These are phyloP conservation scores for Kwoniella dejecticola DNA, from an alignment of 768 basidiomycete species.

Conservation along the genomic window DNA sequence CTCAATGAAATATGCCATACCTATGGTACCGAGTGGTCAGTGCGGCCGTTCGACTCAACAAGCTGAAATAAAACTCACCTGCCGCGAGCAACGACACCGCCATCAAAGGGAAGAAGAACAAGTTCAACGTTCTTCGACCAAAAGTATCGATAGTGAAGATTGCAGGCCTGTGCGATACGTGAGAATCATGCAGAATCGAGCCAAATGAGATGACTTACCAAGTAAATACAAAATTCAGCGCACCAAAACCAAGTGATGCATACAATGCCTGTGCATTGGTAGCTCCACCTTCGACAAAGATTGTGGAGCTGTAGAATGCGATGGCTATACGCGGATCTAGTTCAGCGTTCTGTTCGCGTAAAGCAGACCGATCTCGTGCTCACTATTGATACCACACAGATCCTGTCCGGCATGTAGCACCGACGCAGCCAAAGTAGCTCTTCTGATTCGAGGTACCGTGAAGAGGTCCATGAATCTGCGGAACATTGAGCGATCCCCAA, in stretches of 20 bases:
- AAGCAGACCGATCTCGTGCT: conserved; percentile 19
- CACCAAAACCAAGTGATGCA: conserved; percentile 55
- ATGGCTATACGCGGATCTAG: conserved; percentile 48
- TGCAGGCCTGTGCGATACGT: conserved; percentile 62
- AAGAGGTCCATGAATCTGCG: conserved; percentile 53
- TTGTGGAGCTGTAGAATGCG: conserved; percentile 58
- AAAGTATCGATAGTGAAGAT: conserved; percentile 50
- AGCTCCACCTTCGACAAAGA: conserved; percentile 56
- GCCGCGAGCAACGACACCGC: conserved; percentile 70
- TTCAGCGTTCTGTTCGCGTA: conserved; percentile 14
- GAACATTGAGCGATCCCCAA: conserved; percentile 21
- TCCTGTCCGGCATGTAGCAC: conserved; percentile 53
- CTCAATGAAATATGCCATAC: conserved; percentile 65
- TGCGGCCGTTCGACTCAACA: no score
- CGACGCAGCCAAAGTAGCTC: conserved; percentile 53
- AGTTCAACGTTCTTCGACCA: conserved; percentile 34
- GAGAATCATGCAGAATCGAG: neutral
- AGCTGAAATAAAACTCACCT: conserved; percentile 64
- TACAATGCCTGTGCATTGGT: conserved; percentile 44
- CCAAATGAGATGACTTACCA: conserved; percentile 46
- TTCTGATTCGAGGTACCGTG: conserved; percentile 54
- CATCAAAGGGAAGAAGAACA: conserved; percentile 72
- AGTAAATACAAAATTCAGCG: conserved; percentile 55
- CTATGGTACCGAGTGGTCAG: no score
- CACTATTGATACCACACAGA: conserved; percentile 47